Percentiles rank a stretch among this genome's conserved stretches.
Conservation (phyloP, 2,329 filamentous ascomycete species). For the Elsinoe batatas region DNA sequence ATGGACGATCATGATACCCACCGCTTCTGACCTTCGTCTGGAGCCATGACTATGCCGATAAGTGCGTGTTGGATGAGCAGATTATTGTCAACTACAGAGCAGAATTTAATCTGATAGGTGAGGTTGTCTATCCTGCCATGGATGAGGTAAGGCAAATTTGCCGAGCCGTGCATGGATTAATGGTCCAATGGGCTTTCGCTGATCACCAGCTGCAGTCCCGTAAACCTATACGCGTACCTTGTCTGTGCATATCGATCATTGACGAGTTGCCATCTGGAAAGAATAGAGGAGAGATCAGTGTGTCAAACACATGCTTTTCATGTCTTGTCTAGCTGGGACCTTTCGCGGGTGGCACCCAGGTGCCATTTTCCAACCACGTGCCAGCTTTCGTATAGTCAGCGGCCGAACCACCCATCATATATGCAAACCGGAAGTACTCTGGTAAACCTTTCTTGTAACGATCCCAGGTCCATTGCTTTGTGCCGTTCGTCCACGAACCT, state of each 20-base stretch:
- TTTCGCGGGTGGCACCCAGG: slow-evolving; percentile 41
- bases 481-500: slow-evolving; percentile 18
- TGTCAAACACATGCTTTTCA: not conserved
- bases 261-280: no score
- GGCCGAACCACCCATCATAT: slow-evolving; percentile 53
- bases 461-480: slow-evolving; percentile 27
- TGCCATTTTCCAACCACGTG: slow-evolving; percentile 53
- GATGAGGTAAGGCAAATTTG: no score
- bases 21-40: no score
- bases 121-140: no score
- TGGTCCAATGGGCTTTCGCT: no score
- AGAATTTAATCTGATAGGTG: no score
- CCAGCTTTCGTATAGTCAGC: slow-evolving; percentile 71
- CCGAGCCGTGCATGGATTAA: no score
- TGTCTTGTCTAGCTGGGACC: slow-evolving; percentile 13
- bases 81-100: no score
- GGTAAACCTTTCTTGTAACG: slow-evolving; percentile 31
- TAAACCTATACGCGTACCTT: not conserved
- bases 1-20: no score
- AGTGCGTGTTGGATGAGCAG: no score
- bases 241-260: not conserved
- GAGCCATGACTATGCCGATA: no score
- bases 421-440: slow-evolving; percentile 72
- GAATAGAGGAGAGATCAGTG: slow-evolving; percentile 15
- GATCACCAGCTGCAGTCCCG: no score